Evolutionary conservation across 192 early-diverging fungal genomes (phyloP).

Genomic region (Coemansia sp.): DNA sequence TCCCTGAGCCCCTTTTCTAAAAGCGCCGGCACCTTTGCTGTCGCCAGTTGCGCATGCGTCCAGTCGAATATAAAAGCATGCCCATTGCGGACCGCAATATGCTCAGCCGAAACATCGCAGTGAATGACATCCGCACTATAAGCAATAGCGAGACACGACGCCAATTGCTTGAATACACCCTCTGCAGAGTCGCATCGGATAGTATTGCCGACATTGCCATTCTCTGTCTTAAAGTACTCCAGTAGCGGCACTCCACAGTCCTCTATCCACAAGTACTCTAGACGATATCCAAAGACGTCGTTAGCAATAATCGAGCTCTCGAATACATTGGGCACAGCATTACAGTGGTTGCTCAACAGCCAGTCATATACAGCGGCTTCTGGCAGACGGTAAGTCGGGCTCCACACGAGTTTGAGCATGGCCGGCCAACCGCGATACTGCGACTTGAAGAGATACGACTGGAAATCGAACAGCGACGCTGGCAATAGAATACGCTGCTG

Average conservation of each 20-base stretch:
- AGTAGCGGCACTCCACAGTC: conserved; percentile 17
- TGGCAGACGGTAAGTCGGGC: not conserved
- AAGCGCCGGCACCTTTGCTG: not conserved
- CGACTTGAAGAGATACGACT: conserved; percentile 1
- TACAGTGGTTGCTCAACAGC: not conserved
- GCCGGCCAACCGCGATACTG: not conserved
- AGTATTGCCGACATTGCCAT: not conserved
- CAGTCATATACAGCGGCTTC: conserved; percentile 16
- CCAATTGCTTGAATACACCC: not conserved
- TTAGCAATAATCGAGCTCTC: not conserved
- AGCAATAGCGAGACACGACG: not conserved
- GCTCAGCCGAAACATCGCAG: conserved; percentile 27
- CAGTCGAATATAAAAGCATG: conserved; percentile 16
- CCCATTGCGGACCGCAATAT: conserved; percentile 13
- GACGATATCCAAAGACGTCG: conserved; percentile 15
- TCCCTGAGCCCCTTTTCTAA: not conserved
- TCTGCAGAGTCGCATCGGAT: not conserved
- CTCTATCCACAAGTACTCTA: conserved; percentile 16
- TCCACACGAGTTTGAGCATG: conserved; percentile 19
- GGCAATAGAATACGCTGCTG: not conserved
- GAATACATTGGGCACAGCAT: conserved; percentile 4
- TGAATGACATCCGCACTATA: conserved; percentile 19
- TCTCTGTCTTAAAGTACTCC: not conserved
- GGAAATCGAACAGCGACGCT: not conserved
- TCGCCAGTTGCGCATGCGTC: conserved; percentile 9